Evolutionary conservation across 306 rosid genomes (phyloP).

Genomic region (Trifolium subterraneum): DNA sequence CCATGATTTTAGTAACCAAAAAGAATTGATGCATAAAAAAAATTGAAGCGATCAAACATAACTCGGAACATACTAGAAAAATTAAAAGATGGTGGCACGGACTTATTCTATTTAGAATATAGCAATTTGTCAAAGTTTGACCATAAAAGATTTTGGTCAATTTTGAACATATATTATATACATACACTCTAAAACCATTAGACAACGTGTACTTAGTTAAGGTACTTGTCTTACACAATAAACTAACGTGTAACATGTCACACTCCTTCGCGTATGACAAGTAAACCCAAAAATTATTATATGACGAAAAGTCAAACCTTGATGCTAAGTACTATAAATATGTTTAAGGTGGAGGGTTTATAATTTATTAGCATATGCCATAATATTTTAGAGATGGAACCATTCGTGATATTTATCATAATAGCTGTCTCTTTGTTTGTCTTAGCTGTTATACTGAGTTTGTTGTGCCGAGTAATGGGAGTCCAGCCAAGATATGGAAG

Average conservation of each 20-base stretch:
- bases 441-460: neutral
- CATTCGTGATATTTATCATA: slow-evolving; percentile 35
- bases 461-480: slow-evolving; percentile 21
- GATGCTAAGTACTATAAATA: slow-evolving; percentile 24
- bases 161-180: neutral
- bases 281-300: neutral
- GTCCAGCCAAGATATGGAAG: neutral
- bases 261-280: slow-evolving; percentile 2
- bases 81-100: too few species aligned
- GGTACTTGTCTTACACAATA: slow-evolving; percentile 17
- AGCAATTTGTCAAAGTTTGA: neutral
- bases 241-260: neutral
- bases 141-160: slow-evolving; percentile 21
- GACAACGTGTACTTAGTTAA: slow-evolving; percentile 4
- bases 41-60: too few species aligned
- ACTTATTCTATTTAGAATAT: too few species aligned
- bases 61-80: too few species aligned
- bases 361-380: neutral
- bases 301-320: neutral
- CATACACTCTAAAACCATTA: neutral
- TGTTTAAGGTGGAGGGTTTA: neutral
- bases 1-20: too few species aligned
- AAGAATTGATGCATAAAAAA: too few species aligned
- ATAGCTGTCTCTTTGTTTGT: neutral
- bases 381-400: slow-evolving; percentile 26